phyloP scores from a whole-genome alignment of 2,329 filamentous ascomycete genomes.

The Pestalotiopsis sp. region DNA sequence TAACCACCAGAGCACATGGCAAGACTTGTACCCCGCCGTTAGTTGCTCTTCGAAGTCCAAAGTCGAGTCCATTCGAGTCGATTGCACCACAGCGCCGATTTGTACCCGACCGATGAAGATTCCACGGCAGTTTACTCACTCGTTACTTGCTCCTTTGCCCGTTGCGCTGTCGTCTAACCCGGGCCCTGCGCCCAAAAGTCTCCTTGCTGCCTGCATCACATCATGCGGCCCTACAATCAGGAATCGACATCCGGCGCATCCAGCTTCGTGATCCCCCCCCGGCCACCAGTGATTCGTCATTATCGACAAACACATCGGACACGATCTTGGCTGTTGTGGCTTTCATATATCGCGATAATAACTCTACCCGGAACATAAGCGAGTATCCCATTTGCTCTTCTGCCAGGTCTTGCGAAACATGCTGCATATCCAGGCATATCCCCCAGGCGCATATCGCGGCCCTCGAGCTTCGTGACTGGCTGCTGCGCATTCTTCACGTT shows the following conservation, averaged over 20 bases:
- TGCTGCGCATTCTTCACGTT: background rate
- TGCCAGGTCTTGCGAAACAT: background rate
- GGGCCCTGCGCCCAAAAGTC: background rate
- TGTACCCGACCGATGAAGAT: background rate
- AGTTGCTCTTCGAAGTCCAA: background rate
- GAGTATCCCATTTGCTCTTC: background rate
- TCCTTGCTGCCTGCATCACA: background rate
- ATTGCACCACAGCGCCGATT: background rate
- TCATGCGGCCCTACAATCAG: background rate
- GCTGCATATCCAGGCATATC: background rate
- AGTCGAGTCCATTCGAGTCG: too few relatives aligned
- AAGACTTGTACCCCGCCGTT: background rate
- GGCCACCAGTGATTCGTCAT: background rate
- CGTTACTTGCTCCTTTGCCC: background rate
- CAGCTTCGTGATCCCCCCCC: background rate
- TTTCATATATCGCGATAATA: background rate
- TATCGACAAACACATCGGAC: background rate
- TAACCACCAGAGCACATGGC: background rate
- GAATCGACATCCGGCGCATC: background rate
- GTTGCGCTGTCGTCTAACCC: background rate
- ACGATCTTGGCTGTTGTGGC: background rate
- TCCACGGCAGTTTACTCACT: background rate
- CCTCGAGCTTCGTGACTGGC: slow-evolving; percentile 5
- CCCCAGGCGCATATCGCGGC: background rate
- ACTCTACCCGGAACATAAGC: background rate